A percentile compares a stretch with the other conserved stretches of the same genome.
phyloP scores from a whole-genome alignment of 768 basidiomycete genomes.

The Clavulina sp. region DNA sequence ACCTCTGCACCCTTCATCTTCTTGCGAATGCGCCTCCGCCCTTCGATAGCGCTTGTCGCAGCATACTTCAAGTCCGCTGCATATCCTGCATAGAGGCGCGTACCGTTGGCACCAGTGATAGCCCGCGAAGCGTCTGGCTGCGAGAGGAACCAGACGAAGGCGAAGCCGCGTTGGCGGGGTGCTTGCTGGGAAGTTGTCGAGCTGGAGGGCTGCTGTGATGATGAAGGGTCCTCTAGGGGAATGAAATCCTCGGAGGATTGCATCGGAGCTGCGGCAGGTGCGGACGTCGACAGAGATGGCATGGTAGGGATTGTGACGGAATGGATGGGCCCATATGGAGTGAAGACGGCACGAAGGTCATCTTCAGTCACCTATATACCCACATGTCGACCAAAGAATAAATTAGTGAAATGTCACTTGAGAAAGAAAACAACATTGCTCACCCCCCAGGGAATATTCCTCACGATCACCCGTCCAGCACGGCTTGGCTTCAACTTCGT shows the following conservation, averaged over 20 bases:
- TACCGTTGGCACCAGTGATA: slow-evolving; percentile 63
- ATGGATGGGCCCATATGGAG: slow-evolving; percentile 74
- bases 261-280: too few relatives aligned
- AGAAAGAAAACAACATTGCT: slow-evolving; percentile 11
- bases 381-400: background rate
- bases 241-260: too few relatives aligned
- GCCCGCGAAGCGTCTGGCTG: slow-evolving; percentile 73
- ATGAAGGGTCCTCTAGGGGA: too few relatives aligned
- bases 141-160: slow-evolving; percentile 86
- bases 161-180: slow-evolving; percentile 51
- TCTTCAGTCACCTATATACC: slow-evolving; percentile 47
- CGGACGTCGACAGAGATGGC: slow-evolving; percentile 16
- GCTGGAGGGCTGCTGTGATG: slow-evolving; percentile 7
- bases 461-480: slow-evolving; percentile 69
- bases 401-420: background rate
- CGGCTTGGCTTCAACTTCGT: slow-evolving; percentile 37
- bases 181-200: slow-evolving; percentile 21
- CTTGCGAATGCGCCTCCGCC: slow-evolving; percentile 16
- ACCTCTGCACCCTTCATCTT: slow-evolving; percentile 18
- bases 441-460: slow-evolving; percentile 64
- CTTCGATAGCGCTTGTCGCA: slow-evolving; percentile 4
- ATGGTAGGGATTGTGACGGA: slow-evolving; percentile 56
- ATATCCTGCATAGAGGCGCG: slow-evolving; percentile 39
- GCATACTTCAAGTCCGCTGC: background rate
- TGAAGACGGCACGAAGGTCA: slow-evolving; percentile 71